Evolutionary conservation across 768 basidiomycete genomes (phyloP), one percentile per base, ranked within the genome.

Genomic region (Termitomyces sp.): DNA sequence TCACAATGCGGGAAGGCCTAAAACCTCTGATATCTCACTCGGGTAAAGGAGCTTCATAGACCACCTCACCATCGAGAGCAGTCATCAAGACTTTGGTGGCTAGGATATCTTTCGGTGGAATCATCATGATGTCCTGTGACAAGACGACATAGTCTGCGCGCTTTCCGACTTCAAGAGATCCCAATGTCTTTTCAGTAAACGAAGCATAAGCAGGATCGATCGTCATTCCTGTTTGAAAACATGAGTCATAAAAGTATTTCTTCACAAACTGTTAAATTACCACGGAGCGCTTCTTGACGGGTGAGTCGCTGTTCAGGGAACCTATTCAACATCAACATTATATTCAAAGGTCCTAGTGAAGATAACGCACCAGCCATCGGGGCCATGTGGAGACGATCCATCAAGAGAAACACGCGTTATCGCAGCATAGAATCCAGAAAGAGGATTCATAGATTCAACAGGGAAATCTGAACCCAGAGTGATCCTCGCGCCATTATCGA

Each of bases 401-500:
- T 79, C 75, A 7, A 79, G 75, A 28, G 85, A 83, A 47, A 90
- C 71, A 38, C 94, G 80, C 2, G 91, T 85, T 26, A 94, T 78
- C 1, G 93, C 92, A n/a, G 94, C 91, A 67, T 91, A 91, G 68
- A 96, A 94, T 3, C 87, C 86, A 54, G 81, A 74, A 40, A 97
- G 76, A 12, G 94, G 94, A 65, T 94, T 91, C 70, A 93, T 78
- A 38, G 80, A 78, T 65, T 95, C 95, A 33, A 98, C 91, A 0
- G 94, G 94, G 60, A 89, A 91, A 71, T 96, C 94, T 3, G 91
- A 91, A 14, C 95, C 94, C 23, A 96, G 70, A 2, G 89, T 83
- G 54, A 94, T 84, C 55, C 81, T 72, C 54, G 84, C 83, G 48
- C 84, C 84, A 55, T 77, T 79, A 63, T 86, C 78, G 35, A 87